Percentiles rank a stretch among this genome's conserved stretches.
phyloP scores from a whole-genome alignment of 78 protist genomes.

The Dictyostelium purpureum region DNA sequence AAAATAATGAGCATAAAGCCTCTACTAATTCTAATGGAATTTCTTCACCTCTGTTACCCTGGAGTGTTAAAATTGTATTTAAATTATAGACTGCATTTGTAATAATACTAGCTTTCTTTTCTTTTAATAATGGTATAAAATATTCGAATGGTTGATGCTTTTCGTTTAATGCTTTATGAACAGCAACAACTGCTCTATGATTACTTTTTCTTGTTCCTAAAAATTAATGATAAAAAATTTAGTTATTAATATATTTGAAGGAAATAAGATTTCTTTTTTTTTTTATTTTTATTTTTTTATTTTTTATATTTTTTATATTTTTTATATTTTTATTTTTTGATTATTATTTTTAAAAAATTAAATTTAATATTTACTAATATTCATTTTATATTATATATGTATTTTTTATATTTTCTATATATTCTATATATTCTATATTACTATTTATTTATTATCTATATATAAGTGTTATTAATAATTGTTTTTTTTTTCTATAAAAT shows the following conservation, averaged over 20 bases:
- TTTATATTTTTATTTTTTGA: background rate
- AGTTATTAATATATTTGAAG: background rate
- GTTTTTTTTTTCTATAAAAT: too few relatives aligned
- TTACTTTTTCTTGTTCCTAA: constrained; percentile 50
- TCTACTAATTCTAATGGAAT: background rate
- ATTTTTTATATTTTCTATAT: background rate
- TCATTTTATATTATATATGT: background rate
- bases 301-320: background rate
- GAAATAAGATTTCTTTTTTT: background rate
- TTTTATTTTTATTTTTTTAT: background rate
- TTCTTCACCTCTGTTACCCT: constrained; percentile 11
- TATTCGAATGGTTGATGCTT: constrained; percentile 9
- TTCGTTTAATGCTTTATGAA: constrained; percentile 8
- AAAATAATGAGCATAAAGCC: background rate
- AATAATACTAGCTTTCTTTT: constrained; percentile 34
- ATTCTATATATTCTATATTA: too few relatives aligned
- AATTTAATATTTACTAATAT: background rate
- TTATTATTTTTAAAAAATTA: background rate
- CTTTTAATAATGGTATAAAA: constrained; percentile 37
- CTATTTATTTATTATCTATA: too few relatives aligned
- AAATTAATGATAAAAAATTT: background rate
- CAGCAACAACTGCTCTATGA: constrained; percentile 49
- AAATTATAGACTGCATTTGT: constrained; percentile 43
- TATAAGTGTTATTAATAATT: too few relatives aligned
- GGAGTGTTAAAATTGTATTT: constrained; percentile 13